Evolutionary conservation across 495 filamentous ascomycete genomes (phyloP), one percentile per base, ranked within the genome.

Genomic region (Neurospora sp.): DNA sequence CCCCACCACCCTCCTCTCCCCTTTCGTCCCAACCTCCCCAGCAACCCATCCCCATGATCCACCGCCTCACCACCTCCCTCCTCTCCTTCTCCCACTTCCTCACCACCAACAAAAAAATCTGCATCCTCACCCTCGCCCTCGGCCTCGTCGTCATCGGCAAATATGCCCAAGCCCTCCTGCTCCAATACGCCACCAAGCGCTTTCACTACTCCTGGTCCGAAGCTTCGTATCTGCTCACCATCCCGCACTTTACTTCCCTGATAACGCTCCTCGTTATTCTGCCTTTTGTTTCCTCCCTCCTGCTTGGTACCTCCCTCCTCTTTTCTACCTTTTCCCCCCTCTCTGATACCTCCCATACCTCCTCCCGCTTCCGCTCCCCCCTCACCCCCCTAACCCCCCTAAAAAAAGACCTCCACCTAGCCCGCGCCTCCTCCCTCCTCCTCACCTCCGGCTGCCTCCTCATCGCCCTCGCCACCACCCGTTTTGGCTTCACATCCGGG

Each of bases 131-230:
- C 23, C 5, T 79, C 3, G 78, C 79, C 6, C 70, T 75, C 23
- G 49, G 73, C 1, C 82, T 80, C 40, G 72, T 74, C 42, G 49
- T 81, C 70, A 44, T 80, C 11, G 79, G 77, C 35, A 72, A 74
- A 38, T 78, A 75, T 20, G 77, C 78, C 20, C 74, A 77, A 20
- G 79, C 79, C 41, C 14, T 82, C 11, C 66, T 83, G 3, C 71
- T 82, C 4, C 81, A 83, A 71, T 83, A 83, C 73, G 77, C 79
- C 12, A 79, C 77, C 3, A 76, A 77, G 46, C 75, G 81, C 12
- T 83, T 80, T 72, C 39, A 72, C 16, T 83, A 80, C 78, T 75
- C 71, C 42, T 82, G 79, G 78, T 72, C 72, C 54, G 9, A 71
- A 39, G 81, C 79, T 2, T 76, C 81, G 0, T 76, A 77, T 35